Evolutionary conservation across 2,329 filamentous ascomycete genomes (phyloP).

Genomic region (Fusarium pseudocircinatum): DNA sequence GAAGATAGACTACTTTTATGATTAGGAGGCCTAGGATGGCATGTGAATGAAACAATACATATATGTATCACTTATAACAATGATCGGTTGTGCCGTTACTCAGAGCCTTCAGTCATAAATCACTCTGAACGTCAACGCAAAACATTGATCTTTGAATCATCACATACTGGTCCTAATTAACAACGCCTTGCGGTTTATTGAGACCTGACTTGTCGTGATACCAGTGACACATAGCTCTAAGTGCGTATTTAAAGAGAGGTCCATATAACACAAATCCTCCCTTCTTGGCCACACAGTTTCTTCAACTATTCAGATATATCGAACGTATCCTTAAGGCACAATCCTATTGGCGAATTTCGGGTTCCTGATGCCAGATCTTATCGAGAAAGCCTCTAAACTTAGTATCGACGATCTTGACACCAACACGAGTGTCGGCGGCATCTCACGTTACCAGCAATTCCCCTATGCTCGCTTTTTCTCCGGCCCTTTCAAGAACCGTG

Average conservation of each 20-base stretch:
- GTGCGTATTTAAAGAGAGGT: constrained; percentile 3
- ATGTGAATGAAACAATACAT: constrained; percentile 20
- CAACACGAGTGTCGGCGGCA: not conserved
- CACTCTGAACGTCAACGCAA: not conserved
- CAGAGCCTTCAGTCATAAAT: not conserved
- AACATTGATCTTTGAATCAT: not conserved
- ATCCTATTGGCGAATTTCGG: not conserved
- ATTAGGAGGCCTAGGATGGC: constrained; percentile 9
- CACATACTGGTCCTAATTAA: not conserved
- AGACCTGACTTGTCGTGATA: not conserved
- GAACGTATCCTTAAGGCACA: not conserved
- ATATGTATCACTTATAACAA: not conserved
- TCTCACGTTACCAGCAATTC: constrained; percentile 5
- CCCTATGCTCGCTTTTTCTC: constrained; percentile 10
- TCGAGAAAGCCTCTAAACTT: not conserved
- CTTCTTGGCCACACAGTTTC: not conserved
- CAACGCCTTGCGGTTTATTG: not conserved
- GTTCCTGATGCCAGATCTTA: not conserved
- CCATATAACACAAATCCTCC: not conserved
- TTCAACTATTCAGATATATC: not conserved
- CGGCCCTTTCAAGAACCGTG: not conserved
- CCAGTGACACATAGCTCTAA: not conserved
- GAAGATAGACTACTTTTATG: constrained; percentile 23
- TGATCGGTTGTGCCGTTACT: not conserved
- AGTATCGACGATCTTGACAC: not conserved